A percentile compares a stretch with the other conserved stretches of the same genome.
Evolutionary conservation across 805 yeast species (phyloP).

Genomic region (Cephaloascus albidus): DNA sequence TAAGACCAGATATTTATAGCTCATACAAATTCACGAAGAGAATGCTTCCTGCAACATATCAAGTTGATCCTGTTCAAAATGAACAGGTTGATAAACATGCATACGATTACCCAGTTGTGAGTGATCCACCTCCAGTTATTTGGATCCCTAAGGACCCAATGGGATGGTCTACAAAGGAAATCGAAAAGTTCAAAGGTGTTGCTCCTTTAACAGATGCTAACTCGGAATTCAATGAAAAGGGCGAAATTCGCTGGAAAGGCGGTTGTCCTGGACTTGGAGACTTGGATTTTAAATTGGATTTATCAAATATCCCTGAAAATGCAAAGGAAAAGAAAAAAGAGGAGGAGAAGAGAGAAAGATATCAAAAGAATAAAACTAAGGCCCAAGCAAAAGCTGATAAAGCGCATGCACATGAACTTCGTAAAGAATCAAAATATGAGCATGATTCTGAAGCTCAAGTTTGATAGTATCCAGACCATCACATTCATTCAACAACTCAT

Average conservation of each 20-base stretch:
- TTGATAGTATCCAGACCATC: too few relatives aligned
- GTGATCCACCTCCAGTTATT: slow-evolving; percentile 59
- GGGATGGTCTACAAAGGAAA: slow-evolving; percentile 64
- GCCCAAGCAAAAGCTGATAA: neutral
- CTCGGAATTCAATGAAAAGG: slow-evolving; percentile 46
- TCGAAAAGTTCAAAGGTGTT: slow-evolving; percentile 42
- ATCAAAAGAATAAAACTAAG: neutral
- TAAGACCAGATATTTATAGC: slow-evolving; percentile 53
- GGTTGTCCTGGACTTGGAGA: slow-evolving; percentile 30
- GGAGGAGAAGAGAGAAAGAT: neutral
- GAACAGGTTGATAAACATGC: slow-evolving; percentile 49
- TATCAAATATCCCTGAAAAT: neutral
- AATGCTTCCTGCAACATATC: slow-evolving; percentile 24
- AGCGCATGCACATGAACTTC: too few relatives aligned
- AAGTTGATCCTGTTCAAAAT: slow-evolving; percentile 24
- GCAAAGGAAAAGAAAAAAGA: neutral
- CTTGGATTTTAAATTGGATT: neutral
- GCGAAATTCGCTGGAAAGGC: slow-evolving; percentile 37
- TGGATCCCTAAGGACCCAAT: slow-evolving; percentile 91
- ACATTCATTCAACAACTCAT: too few relatives aligned
- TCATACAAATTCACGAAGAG: slow-evolving; percentile 26
- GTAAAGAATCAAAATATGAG: too few relatives aligned
- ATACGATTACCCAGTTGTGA: slow-evolving; percentile 67
- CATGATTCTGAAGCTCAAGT: too few relatives aligned
- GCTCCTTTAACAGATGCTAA: slow-evolving; percentile 62